Conservation (phyloP, 1,139 yeast species). For the Zygotorulaspora mrakii region DNA sequence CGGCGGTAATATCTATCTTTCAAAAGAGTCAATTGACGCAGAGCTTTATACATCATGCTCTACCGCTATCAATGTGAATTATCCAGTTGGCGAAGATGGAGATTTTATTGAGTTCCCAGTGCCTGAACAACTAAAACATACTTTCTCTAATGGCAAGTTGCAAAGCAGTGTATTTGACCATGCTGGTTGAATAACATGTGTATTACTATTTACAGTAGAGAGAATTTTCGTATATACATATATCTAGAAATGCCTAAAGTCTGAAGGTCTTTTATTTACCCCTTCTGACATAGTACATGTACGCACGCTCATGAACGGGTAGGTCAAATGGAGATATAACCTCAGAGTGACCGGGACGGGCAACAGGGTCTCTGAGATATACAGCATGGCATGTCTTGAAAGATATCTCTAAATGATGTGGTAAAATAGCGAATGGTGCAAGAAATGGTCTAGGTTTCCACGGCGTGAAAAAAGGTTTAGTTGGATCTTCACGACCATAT, state of each 20-base stretch:
- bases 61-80: constrained; percentile 77
- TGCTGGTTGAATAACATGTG: constrained; percentile 41
- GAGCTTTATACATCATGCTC: constrained; percentile 81
- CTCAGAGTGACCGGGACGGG: constrained; percentile 95
- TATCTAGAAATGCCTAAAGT: constrained; percentile 6
- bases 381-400: constrained; percentile 92
- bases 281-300: constrained; percentile 86
- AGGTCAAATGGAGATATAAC: constrained; percentile 86
- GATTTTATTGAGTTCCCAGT: constrained; percentile 73
- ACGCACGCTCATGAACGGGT: constrained; percentile 88
- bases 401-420: constrained; percentile 86
- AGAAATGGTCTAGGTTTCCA: constrained; percentile 94
- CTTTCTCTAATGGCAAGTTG: constrained; percentile 46
- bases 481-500: constrained; percentile 74
- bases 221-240: constrained; percentile 4
- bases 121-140: constrained; percentile 85
- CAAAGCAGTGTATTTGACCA: constrained; percentile 55
- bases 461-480: constrained; percentile 87
- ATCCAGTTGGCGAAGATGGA: constrained; percentile 60
- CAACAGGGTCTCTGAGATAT: constrained; percentile 92
- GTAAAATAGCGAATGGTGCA: constrained; percentile 88
- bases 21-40: constrained; percentile 62
- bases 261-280: constrained; percentile 46
- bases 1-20: constrained; percentile 76
- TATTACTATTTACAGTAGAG: constrained; percentile 14